Percentiles rank a stretch among this genome's conserved stretches.
phyloP scores from a whole-genome alignment of 2,329 filamentous ascomycete genomes.

The Ophiocordyceps polyrhachis-furcata region DNA sequence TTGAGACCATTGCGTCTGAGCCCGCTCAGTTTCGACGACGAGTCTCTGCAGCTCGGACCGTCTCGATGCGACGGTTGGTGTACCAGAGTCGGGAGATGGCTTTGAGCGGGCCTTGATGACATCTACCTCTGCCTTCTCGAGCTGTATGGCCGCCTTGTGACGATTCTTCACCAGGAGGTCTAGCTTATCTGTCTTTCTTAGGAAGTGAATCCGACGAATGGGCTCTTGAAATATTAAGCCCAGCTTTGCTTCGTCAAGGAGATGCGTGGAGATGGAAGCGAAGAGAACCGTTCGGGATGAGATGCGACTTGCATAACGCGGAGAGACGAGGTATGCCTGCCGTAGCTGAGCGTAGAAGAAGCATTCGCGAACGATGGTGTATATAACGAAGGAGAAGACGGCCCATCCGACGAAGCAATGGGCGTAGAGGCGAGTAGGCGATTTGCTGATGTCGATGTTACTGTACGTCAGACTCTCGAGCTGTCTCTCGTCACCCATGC shows the following conservation, averaged over 20 bases:
- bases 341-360: conserved; percentile 89
- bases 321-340: conserved; percentile 82
- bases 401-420: conserved; percentile 66
- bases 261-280: conserved; percentile 62
- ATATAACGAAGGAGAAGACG: conserved; percentile 77
- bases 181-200: conserved; percentile 54
- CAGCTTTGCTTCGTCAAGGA: conserved; percentile 55
- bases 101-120: conserved; percentile 38
- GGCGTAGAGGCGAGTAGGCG: conserved; percentile 52
- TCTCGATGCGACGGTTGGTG: too few relatives aligned
- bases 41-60: conserved; percentile 35
- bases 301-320: conserved; percentile 63
- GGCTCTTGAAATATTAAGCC: conserved; percentile 59
- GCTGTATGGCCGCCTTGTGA: conserved; percentile 53
- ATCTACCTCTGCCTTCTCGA: conserved; percentile 69
- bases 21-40: conserved; percentile 46
- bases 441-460: conserved; percentile 22
- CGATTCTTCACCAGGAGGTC: conserved; percentile 61
- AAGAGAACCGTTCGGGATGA: conserved; percentile 90
- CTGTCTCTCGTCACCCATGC: conserved; percentile 43
- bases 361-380: conserved; percentile 73
- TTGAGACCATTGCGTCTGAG: conserved; percentile 42
- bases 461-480: conserved; percentile 30
- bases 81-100: too few relatives aligned
- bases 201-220: conserved; percentile 72